These are phyloP conservation scores for Nigrograna mackinnonii DNA, from an alignment of 2,329 filamentous ascomycete genomes.

Conservation along the genomic window DNA sequence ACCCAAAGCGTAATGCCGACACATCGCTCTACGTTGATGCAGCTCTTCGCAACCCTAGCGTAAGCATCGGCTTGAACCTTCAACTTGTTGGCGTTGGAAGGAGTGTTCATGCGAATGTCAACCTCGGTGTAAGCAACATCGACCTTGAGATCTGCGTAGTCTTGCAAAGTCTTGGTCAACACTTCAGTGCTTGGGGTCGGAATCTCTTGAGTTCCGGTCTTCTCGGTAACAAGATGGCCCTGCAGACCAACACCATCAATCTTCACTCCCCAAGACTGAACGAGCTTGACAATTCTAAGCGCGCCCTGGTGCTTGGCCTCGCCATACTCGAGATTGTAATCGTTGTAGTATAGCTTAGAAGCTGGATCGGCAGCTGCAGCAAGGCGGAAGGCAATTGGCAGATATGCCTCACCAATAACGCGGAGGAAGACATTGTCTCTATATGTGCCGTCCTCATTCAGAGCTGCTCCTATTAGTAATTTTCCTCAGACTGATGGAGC, in stretches of 20 bases:
- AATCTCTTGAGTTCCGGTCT: conserved; percentile 49
- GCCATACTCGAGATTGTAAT: conserved; percentile 66
- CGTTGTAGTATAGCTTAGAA: conserved; percentile 66
- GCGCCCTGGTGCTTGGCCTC: conserved; percentile 47
- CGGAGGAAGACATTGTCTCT: conserved; percentile 58
- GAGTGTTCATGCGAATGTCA: conserved; percentile 58
- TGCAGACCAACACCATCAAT: conserved; percentile 70
- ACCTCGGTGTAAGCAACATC: conserved; percentile 67
- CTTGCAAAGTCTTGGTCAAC: conserved; percentile 53
- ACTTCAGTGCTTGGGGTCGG: conserved; percentile 49
- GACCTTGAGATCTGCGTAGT: conserved; percentile 57
- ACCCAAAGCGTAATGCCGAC: conserved; percentile 53
- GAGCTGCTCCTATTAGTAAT: conserved; percentile 34
- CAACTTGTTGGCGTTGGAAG: conserved; percentile 47
- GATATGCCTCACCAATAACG: conserved; percentile 60
- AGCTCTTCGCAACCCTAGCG: conserved; percentile 40
- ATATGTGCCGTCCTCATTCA: conserved; percentile 62
- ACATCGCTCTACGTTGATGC: conserved; percentile 40
- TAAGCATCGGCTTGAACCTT: conserved; percentile 55
- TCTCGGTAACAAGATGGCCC: conserved; percentile 58
- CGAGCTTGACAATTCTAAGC: conserved; percentile 39
- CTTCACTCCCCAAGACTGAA: conserved; percentile 46
- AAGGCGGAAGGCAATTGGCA: conserved; percentile 60
- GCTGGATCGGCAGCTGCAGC: conserved; percentile 60
- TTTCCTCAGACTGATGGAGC: background rate